phyloP scores from a whole-genome alignment of 805 yeast species.

The Wickerhamiella dianesei region DNA sequence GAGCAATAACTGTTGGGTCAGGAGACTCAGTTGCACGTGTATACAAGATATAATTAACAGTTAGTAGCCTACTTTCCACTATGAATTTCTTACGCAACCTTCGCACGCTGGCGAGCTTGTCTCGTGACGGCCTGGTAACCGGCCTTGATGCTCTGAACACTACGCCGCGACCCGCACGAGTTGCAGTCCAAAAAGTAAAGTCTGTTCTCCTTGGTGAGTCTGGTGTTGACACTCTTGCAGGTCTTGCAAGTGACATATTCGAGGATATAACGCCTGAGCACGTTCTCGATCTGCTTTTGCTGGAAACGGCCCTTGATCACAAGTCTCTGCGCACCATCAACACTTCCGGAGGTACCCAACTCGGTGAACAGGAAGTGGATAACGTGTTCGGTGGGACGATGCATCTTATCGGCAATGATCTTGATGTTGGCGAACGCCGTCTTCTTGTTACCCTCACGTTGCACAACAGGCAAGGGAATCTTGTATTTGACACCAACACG shows the following conservation, averaged over 20 bases:
- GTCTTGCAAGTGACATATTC: conserved; percentile 99
- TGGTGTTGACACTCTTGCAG: conserved; percentile 95
- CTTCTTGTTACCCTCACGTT: conserved; percentile 95
- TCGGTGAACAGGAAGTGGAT: conserved; percentile 96
- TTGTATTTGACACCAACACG: conserved; percentile 82
- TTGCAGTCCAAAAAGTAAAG: conserved; percentile 95
- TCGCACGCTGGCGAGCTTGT: conserved; percentile 19
- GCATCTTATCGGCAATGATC: conserved; percentile 84
- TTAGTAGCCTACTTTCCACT: not conserved
- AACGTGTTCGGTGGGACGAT: conserved; percentile 92
- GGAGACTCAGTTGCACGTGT: conserved; percentile 18
- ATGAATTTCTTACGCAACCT: conserved; percentile 3
- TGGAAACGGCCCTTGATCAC: conserved; percentile 97
- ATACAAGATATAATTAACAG: conserved; percentile 7
- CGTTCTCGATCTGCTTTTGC: conserved; percentile 94
- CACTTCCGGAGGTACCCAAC: conserved; percentile 98
- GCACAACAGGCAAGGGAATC: conserved; percentile 94
- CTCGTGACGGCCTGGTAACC: conserved; percentile 85
- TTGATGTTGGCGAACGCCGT: conserved; percentile 92
- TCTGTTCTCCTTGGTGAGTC: conserved; percentile 92
- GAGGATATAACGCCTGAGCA: conserved; percentile 86
- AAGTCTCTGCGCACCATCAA: conserved; percentile 94
- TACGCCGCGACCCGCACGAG: conserved; percentile 94
- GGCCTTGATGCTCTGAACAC: conserved; percentile 93
- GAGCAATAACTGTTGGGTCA: conserved; percentile 14